phyloP scores from a whole-genome alignment of 2,329 filamentous ascomycete species.

The Diplodia mutila region DNA sequence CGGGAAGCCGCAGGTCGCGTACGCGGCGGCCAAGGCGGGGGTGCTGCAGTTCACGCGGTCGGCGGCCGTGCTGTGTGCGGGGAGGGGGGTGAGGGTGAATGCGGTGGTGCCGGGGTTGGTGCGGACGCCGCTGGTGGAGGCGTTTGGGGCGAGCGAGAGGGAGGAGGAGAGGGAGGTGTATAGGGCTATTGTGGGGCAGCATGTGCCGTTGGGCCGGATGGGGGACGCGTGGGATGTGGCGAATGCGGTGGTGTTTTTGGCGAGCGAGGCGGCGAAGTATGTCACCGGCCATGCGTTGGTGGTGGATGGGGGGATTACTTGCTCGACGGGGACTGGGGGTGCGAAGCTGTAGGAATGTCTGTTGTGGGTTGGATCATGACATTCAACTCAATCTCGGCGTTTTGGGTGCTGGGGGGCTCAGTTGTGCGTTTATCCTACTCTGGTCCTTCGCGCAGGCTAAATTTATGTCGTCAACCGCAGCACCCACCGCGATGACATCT shows the following conservation, averaged over 20 bases:
- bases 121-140: conserved; percentile 46
- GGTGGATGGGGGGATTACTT: conserved; percentile 43
- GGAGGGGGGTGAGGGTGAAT: conserved; percentile 55
- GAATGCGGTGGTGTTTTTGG: conserved; percentile 39
- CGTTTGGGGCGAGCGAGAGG: conserved; percentile 9
- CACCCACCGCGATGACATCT: too few species aligned
- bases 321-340: conserved; percentile 29
- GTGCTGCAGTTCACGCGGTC: conserved; percentile 57
- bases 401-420: too few species aligned
- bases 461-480: too few species aligned
- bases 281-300: conserved; percentile 43
- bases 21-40: conserved; percentile 57
- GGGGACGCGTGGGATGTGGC: conserved; percentile 42
- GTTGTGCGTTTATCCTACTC: too few species aligned
- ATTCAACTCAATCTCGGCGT: too few species aligned
- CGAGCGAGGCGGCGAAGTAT: conserved; percentile 36
- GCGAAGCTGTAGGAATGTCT: too few species aligned
- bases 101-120: conserved; percentile 62
- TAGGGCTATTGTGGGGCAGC: background rate
- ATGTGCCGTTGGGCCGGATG: conserved; percentile 40
- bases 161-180: background rate
- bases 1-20: conserved; percentile 58
- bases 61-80: conserved; percentile 56
- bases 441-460: too few species aligned
- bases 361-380: too few species aligned